Percentiles rank a stretch among this genome's conserved stretches.
phyloP scores from a whole-genome alignment of 805 yeast species.

The Maudiozyma saulgeensis region DNA sequence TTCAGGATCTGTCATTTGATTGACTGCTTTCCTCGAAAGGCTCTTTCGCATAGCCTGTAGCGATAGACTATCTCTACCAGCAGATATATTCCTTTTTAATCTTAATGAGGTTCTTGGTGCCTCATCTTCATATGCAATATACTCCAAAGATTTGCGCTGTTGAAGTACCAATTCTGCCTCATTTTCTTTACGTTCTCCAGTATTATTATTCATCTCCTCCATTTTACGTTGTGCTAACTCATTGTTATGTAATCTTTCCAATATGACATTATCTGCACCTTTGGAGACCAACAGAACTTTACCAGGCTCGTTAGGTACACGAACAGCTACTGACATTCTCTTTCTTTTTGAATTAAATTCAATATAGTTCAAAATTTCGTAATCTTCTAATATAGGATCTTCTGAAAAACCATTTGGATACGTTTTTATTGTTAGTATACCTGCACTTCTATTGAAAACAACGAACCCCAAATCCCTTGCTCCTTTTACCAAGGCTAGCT shows the following conservation, averaged over 20 bases:
- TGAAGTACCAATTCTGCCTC: conserved; percentile 72
- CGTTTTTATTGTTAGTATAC: conserved; percentile 53
- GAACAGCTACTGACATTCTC: conserved; percentile 84
- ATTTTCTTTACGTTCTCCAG: conserved; percentile 54
- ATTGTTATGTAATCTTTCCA: conserved; percentile 56
- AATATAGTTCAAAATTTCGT: conserved; percentile 67
- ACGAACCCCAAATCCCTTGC: conserved; percentile 92
- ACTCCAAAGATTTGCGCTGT: conserved; percentile 41
- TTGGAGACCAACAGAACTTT: conserved; percentile 74
- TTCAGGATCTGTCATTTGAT: conserved; percentile 16
- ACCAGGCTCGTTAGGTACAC: conserved; percentile 53
- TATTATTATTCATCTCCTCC: conserved; percentile 47
- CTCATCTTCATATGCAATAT: conserved; percentile 12
- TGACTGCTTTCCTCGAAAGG: conserved; percentile 12
- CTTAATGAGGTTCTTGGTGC: conserved; percentile 28
- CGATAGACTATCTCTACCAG: conserved; percentile 22
- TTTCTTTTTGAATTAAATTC: conserved; percentile 85
- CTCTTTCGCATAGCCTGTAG: conserved; percentile 25
- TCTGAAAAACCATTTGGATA: conserved; percentile 75
- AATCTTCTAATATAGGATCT: conserved; percentile 55
- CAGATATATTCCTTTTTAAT: conserved; percentile 20
- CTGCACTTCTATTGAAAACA: conserved; percentile 59
- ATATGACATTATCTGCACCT: conserved; percentile 89
- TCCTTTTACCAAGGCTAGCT: conserved; percentile 83
- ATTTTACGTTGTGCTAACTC: conserved; percentile 56